Conservation (phyloP, 2,329 filamentous ascomycete species). For the Sporothrix protearum region DNA sequence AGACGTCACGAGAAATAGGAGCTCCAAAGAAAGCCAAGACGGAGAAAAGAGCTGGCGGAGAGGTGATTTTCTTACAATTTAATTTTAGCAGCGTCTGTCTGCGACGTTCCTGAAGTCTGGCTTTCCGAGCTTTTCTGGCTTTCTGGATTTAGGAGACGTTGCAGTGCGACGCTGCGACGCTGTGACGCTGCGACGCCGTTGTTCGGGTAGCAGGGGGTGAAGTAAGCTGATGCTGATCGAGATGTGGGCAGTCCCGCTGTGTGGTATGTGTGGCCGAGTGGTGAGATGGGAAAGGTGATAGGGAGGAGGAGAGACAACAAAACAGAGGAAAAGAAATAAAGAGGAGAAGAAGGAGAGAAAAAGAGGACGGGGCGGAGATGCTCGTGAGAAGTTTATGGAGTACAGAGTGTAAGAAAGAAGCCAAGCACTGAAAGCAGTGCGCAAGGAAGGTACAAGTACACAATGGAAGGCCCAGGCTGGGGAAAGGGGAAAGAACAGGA, state of each 20-base stretch:
- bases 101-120: not conserved
- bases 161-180: conserved; percentile 14
- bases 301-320: conserved; percentile 4
- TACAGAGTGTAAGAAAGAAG: not conserved
- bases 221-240: not conserved
- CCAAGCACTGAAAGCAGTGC: not conserved
- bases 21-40: not conserved
- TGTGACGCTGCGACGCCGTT: conserved; percentile 19
- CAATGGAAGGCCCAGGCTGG: not conserved
- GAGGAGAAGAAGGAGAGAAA: not conserved
- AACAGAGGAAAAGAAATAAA: not conserved
- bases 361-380: not conserved
- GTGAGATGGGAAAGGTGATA: not conserved
- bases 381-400: conserved; percentile 13
- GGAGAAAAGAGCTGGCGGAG: not conserved
- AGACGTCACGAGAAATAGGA: not conserved
- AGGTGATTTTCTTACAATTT: conserved; percentile 14
- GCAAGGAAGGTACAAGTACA: not conserved
- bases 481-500: not conserved
- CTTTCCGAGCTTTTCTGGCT: not conserved
- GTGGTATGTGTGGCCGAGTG: not conserved
- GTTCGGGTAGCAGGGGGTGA: conserved; percentile 20
- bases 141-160: not conserved
- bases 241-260: not conserved
- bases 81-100: not conserved